Conservation (phyloP, 192 early-diverging fungal genomes). For the Backusella morwellensis region DNA sequence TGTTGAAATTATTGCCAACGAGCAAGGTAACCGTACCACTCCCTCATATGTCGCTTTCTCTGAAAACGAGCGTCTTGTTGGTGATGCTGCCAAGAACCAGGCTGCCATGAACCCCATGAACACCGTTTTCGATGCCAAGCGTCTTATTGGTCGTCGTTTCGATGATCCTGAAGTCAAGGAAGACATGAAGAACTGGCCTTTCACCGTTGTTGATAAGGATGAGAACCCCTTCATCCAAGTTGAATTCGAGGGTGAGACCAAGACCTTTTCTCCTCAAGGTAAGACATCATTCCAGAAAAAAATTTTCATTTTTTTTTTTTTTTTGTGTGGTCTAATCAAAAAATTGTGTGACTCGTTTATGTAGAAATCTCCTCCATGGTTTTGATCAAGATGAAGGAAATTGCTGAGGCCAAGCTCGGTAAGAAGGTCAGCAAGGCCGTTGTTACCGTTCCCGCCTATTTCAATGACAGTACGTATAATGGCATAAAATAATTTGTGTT, state of each 20-base stretch:
- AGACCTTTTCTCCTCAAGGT: slow-evolving; percentile 77
- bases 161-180: slow-evolving; percentile 80
- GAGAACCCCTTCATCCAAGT: slow-evolving; percentile 78
- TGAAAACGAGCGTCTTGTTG: slow-evolving; percentile 76
- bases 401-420: slow-evolving; percentile 59
- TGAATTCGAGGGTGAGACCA: slow-evolving; percentile 79
- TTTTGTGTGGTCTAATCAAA: background rate
- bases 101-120: slow-evolving; percentile 88
- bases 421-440: slow-evolving; percentile 71
- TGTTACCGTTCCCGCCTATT: slow-evolving; percentile 79
- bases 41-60: slow-evolving; percentile 86
- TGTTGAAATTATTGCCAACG: slow-evolving; percentile 95
- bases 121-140: slow-evolving; percentile 90
- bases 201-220: slow-evolving; percentile 72
- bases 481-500: background rate
- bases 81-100: slow-evolving; percentile 92
- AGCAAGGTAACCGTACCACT: slow-evolving; percentile 88
- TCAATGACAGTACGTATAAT: slow-evolving; percentile 68
- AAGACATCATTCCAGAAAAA: slow-evolving; percentile 10
- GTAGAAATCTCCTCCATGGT: slow-evolving; percentile 73
- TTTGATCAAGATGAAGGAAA: slow-evolving; percentile 71
- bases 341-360: slow-evolving; percentile 4
- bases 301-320: background rate
- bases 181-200: slow-evolving; percentile 83
- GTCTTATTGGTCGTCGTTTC: slow-evolving; percentile 86